Conservation (phyloP, 331 rosid species). For the Quercus phellos region DNA sequence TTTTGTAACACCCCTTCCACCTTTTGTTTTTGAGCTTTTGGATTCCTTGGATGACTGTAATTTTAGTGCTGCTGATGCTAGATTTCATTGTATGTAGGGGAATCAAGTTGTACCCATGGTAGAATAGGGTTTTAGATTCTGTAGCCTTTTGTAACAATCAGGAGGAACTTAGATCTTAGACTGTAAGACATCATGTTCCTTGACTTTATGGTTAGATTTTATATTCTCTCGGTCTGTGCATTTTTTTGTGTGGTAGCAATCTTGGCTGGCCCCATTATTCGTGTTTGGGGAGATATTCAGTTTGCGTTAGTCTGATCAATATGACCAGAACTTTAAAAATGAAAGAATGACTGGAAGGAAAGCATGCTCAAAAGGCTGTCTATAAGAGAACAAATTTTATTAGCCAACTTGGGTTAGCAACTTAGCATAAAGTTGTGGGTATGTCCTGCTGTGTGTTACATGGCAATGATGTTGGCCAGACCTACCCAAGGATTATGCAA, state of each 20-base stretch:
- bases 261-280: not conserved
- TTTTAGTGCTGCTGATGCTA: slow-evolving; percentile 21
- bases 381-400: no score
- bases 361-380: no score
- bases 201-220: slow-evolving; percentile 5
- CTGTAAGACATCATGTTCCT: slow-evolving; percentile 17
- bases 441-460: no score
- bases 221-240: not conserved
- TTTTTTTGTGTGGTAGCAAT: not conserved
- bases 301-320: not conserved
- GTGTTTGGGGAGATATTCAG: not conserved
- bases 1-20: slow-evolving; percentile 6
- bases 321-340: not conserved
- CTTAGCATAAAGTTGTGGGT: no score
- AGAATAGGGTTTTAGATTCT: slow-evolving; percentile 37
- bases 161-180: slow-evolving; percentile 24
- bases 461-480: no score
- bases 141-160: slow-evolving; percentile 8
- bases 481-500: no score
- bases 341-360: no score
- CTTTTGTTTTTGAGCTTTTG: slow-evolving; percentile 11
- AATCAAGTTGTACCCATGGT: slow-evolving; percentile 18
- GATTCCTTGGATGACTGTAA: slow-evolving; percentile 42
- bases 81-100: slow-evolving; percentile 37
- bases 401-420: no score